A percentile compares a stretch with the other conserved stretches of the same genome.
Evolutionary conservation across 352 stramenopile genomes (phyloP).

Genomic region (Globisporangium orthogonon): DNA sequence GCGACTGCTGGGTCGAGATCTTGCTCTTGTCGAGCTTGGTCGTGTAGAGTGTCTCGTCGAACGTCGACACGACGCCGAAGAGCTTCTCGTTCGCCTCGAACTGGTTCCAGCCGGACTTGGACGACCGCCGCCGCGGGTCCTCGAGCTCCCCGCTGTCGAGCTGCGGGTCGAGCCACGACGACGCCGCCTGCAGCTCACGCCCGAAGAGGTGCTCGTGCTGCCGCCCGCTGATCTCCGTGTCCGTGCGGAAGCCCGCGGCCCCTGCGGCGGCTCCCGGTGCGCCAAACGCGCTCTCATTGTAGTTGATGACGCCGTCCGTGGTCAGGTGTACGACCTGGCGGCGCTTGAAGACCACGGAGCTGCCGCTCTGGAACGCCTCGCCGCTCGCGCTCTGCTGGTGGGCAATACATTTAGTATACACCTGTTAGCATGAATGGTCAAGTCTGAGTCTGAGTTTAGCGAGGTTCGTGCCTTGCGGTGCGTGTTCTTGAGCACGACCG

Average conservation of each 20-base stretch:
- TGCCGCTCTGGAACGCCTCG: constrained; percentile 61
- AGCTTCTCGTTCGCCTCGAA: constrained; percentile 95
- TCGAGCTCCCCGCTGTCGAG: constrained; percentile 75
- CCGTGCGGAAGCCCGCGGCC: constrained; percentile 57
- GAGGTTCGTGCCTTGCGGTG: constrained; percentile 43
- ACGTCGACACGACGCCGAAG: constrained; percentile 94
- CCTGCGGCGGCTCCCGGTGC: constrained; percentile 10
- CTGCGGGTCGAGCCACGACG: constrained; percentile 77
- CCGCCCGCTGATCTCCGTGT: constrained; percentile 88
- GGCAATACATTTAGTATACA: too few species aligned
- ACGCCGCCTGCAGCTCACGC: constrained; percentile 54
- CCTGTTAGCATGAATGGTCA: too few species aligned
- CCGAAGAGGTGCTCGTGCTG: constrained; percentile 64
- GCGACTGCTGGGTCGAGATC: constrained; percentile 85
- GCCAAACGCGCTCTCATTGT: constrained; percentile 38
- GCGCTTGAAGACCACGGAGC: constrained; percentile 71
- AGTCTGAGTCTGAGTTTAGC: too few species aligned
- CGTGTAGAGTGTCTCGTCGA: constrained; percentile 98
- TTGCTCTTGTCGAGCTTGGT: constrained; percentile 93
- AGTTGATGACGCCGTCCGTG: constrained; percentile 53
- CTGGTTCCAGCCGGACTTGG: constrained; percentile 90
- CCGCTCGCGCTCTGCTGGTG: constrained; percentile 16
- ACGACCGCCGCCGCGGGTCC: constrained; percentile 32
- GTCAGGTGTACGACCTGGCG: constrained; percentile 58
- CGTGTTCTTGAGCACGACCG: constrained; percentile 74